Base-by-base conservation (phyloP, 2,329 filamentous ascomycete genomes). In the Fusarium fujikuroi region DNA sequence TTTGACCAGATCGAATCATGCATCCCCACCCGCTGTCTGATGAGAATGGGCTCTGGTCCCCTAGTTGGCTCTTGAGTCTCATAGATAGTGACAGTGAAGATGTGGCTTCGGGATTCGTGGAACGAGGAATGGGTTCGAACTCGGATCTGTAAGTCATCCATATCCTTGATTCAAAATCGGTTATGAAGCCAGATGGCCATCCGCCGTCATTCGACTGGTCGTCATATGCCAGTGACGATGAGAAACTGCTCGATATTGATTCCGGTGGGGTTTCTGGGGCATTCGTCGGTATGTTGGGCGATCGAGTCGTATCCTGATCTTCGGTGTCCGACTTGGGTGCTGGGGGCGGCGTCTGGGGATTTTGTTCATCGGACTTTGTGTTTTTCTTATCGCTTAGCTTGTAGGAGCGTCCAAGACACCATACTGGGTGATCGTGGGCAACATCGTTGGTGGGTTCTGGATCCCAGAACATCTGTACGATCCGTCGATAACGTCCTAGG, bases 11-110 rank as follows among this genome's bases (percentile, higher is more conserved):
- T 67, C 96, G 88, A 76, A 99, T 98, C 96, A 99, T 99, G 80
- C 96, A 99, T 1, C 96, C 96, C 95, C 97, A 99, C 58, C 96
- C 96, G 15, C 94, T 95, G 81, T 99, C 96, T 4, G 94, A 95
- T 16, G 94, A 93, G 82, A 98, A 99, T 9, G 93, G 95, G 32
- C 87, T 87, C 64, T 93, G 90, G 54, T 97, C 94, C 16, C 90
- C 88, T 10, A 98, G 84, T 78, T 94, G 92, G 60, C 87, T 95
- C 78, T 95, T 93, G 75, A 98, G 86, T 57, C 95, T 92, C 82
- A 97, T 95, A 4, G 93, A 87, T 65, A 98, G 89, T 7, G 94
- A 97, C 85, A 98, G 90, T 12, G 90, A 86, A 8, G 91, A 87
- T 2, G 86, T 80, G 19, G 94, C 92, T 77, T 91, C 91, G 1